phyloP scores from a whole-genome alignment of 208 protist genomes.

The Strigomonas culicis region DNA sequence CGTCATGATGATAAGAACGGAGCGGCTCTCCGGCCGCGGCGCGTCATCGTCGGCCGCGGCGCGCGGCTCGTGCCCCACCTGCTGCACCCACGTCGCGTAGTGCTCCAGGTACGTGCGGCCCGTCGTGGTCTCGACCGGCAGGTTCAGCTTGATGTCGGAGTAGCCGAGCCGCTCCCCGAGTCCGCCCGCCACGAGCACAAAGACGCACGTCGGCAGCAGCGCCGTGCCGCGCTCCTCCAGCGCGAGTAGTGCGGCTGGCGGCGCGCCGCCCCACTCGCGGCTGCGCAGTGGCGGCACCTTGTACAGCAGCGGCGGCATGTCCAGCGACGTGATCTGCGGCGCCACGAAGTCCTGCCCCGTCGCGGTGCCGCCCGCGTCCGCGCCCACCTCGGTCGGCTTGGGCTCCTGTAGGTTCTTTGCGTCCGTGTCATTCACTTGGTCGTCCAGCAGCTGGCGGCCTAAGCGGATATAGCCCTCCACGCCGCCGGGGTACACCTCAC shows the following conservation, averaged over 20 bases:
- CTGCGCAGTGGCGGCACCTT: conserved; percentile 35
- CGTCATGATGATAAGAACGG: conserved; percentile 93
- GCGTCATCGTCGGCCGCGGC: too few species aligned
- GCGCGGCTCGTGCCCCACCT: conserved; percentile 21
- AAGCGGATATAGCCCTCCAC: conserved; percentile 79
- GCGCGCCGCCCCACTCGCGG: too few species aligned
- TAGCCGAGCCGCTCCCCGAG: conserved; percentile 92
- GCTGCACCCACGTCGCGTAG: conserved; percentile 58
- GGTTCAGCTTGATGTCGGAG: conserved; percentile 83
- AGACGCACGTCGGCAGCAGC: conserved; percentile 52
- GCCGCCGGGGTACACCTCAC: conserved; percentile 60
- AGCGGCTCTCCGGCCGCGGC: background rate
- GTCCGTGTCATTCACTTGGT: too few species aligned
- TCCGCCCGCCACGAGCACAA: conserved; percentile 91
- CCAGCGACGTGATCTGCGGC: conserved; percentile 32
- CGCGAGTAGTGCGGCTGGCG: conserved; percentile 21
- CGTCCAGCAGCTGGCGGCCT: conserved; percentile 59
- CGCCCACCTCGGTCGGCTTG: conserved; percentile 2
- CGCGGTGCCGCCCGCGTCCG: background rate
- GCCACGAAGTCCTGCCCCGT: conserved; percentile 1
- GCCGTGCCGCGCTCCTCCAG: conserved; percentile 41
- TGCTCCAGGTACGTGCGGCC: conserved; percentile 75
- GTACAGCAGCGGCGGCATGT: conserved; percentile 62
- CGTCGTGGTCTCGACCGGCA: conserved; percentile 88
- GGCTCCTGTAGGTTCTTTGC: too few species aligned